Conservation (phyloP, 176 grass and related monocot genomes). For the Phoenix roebelenii region DNA sequence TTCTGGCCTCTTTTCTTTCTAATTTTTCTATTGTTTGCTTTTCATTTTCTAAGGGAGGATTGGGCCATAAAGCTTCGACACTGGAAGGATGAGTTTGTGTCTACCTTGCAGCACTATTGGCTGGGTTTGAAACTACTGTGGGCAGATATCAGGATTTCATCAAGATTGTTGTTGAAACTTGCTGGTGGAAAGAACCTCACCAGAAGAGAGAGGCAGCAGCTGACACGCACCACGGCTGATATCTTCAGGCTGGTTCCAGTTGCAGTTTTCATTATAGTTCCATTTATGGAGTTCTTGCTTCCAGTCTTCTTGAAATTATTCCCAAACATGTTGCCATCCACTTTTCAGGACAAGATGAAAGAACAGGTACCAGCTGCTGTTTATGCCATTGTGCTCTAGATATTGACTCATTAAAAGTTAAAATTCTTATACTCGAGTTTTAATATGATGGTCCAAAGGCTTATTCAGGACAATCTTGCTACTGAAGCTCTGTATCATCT, state of each 20-base stretch:
- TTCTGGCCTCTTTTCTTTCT: background rate
- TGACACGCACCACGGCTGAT: constrained; percentile 86
- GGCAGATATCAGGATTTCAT: constrained; percentile 81
- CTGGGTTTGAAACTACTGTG: constrained; percentile 63
- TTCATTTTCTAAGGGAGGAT: constrained; percentile 42
- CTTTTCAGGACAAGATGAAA: constrained; percentile 92
- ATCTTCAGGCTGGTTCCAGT: constrained; percentile 87
- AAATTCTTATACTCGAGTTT: no score
- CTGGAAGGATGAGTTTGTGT: constrained; percentile 92
- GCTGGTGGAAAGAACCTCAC: constrained; percentile 73
- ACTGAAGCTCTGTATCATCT: no score
- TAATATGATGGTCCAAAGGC: no score
- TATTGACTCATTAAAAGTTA: no score
- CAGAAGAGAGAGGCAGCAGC: constrained; percentile 77
- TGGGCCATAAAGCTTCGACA: constrained; percentile 72
- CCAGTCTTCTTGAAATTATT: constrained; percentile 91
- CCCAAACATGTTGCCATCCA: constrained; percentile 95
- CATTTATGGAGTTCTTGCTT: constrained; percentile 90
- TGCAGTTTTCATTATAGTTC: constrained; percentile 83
- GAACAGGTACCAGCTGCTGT: constrained; percentile 38
- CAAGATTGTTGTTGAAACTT: constrained; percentile 87
- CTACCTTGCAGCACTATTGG: constrained; percentile 89
- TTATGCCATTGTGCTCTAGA: no score
- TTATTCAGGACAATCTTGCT: no score
- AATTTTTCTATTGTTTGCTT: background rate